A percentile compares a stretch with the other conserved stretches of the same genome.
Conservation (phyloP, 257 asterid genomes). For the Solanum etuberosum region DNA sequence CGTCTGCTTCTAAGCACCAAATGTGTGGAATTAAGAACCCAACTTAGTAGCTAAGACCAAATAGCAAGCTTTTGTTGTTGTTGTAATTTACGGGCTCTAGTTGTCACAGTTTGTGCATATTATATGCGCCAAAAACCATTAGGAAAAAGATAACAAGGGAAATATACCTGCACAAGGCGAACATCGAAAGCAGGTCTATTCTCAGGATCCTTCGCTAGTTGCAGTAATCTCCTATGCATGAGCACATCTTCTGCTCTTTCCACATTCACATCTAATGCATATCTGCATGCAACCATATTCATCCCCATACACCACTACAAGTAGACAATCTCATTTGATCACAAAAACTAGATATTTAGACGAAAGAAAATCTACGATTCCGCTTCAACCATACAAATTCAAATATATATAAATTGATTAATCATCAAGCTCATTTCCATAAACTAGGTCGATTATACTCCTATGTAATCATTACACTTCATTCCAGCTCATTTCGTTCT, state of each 20-base stretch:
- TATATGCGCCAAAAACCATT: neutral
- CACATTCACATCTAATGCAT: slow-evolving; percentile 47
- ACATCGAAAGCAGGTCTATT: slow-evolving; percentile 34
- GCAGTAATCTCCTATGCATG: slow-evolving; percentile 27
- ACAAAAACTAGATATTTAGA: neutral
- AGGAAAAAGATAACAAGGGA: neutral
- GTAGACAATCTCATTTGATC: neutral
- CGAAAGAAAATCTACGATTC: neutral
- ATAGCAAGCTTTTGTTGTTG: neutral
- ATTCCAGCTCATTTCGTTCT: neutral
- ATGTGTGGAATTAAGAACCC: neutral
- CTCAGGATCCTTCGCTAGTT: slow-evolving; percentile 30
- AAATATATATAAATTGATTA: neutral
- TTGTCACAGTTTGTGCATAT: neutral
- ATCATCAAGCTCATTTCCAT: neutral
- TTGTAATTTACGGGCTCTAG: neutral
- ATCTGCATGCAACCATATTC: slow-evolving; percentile 10
- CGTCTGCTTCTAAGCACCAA: neutral
- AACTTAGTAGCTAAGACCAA: neutral
- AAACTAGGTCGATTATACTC: neutral
- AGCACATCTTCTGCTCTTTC: slow-evolving; percentile 49
- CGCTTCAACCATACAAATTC: neutral
- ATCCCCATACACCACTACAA: neutral
- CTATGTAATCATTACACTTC: neutral
- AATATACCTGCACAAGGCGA: slow-evolving; percentile 37